Evolutionary conservation across 1,139 yeast species (phyloP), one percentile per base, ranked within the genome.

Genomic region (Hyphopichia wangnamkhiaoensis): DNA sequence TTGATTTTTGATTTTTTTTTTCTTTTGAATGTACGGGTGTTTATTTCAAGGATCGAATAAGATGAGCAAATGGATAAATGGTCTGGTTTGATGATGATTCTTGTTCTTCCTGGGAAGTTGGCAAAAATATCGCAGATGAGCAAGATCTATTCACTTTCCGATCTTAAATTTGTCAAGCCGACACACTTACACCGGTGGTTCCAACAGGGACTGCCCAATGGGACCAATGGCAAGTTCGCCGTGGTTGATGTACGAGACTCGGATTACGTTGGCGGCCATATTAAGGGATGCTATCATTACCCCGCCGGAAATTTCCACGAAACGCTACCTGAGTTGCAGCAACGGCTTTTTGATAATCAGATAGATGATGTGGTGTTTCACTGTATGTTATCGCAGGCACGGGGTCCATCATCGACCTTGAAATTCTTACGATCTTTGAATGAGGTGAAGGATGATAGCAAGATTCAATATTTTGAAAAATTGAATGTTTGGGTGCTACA

Each of bases 171-270:
- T 48, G 42, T 79, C n/a, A 74, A 69, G 31, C 72, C 82, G 1
- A 45, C 63, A 7, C 58, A 69, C 0, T 63, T 80, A 24, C 59
- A 70, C 29, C 46, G 61, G 8, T 80, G 84, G 84, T 54, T 79
- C 33, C 47, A 52, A 10, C 45, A 50, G 1, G 68, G 69, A 4
- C 58, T 59, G 3, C 56, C 75, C 1, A 61, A 68, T 3, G 52
- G 62, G 3, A 74, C 71, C 1, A 38, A 45, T 27, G 71, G 76
- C 1, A 59, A 60, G n/a, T 79, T 86, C 48, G 79, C 81, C 2
- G 76, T 93, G 3, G 75, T 93, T 5, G 98, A 93, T 53, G 98
- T 91, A 4, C 74, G 98, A 40, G 98, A 90, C 44, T 74, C 78
- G 7, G 98, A 93, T 62, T 79, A 48, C 44, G 52, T 66, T 2